These are phyloP conservation scores for Ogataea glucozyma DNA, from an alignment of 805 yeast genomes.

Conservation along the genomic window DNA sequence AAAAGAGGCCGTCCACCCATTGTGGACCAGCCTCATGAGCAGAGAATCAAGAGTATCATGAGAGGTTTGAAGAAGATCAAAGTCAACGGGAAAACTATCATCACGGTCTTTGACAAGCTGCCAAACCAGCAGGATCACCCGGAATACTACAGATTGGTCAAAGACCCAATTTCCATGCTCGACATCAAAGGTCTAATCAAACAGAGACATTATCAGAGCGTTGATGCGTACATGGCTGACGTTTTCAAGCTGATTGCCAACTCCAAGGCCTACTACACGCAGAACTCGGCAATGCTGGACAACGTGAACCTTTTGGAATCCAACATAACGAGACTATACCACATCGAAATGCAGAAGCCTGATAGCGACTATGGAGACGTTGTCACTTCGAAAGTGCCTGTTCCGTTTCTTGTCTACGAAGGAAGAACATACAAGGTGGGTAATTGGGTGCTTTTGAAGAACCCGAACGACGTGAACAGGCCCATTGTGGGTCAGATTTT, in stretches of 20 bases:
- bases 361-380: slow-evolving; percentile 71
- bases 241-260: slow-evolving; percentile 73
- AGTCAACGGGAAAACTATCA: slow-evolving; percentile 47
- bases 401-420: slow-evolving; percentile 78
- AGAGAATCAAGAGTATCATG: slow-evolving; percentile 83
- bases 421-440: slow-evolving; percentile 82
- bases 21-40: slow-evolving; percentile 88
- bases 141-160: slow-evolving; percentile 53
- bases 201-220: slow-evolving; percentile 75
- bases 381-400: slow-evolving; percentile 54
- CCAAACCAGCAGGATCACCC: slow-evolving; percentile 65
- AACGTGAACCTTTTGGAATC: slow-evolving; percentile 67
- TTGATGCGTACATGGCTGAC: slow-evolving; percentile 76
- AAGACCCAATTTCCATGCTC: slow-evolving; percentile 65
- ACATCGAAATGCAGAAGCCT: slow-evolving; percentile 74
- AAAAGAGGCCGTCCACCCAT: slow-evolving; percentile 91
- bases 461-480: slow-evolving; percentile 83
- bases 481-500: slow-evolving; percentile 95
- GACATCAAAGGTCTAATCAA: slow-evolving; percentile 82
- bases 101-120: slow-evolving; percentile 69
- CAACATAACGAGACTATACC: slow-evolving; percentile 56
- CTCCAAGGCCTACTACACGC: slow-evolving; percentile 63
- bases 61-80: slow-evolving; percentile 76
- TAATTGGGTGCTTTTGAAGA: slow-evolving; percentile 88
- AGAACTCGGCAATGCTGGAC: slow-evolving; percentile 55